Conservation (phyloP, 2,329 filamentous ascomycete genomes). For the Ophiostoma ips region DNA sequence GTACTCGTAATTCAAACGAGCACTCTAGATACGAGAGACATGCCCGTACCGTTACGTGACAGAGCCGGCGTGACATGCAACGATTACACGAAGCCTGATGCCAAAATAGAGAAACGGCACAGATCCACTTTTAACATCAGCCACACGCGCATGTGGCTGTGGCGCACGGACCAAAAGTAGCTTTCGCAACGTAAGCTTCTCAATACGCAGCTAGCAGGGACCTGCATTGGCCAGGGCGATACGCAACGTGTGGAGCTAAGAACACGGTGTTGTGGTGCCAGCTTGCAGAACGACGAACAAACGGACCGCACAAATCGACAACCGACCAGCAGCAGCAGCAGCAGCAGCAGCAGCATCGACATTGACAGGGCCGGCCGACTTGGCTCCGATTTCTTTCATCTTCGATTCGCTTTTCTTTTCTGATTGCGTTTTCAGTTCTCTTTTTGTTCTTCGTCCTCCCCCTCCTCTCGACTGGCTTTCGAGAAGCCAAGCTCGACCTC, state of each 20-base stretch:
- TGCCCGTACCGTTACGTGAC: no score
- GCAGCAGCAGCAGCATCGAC: conserved; percentile 8
- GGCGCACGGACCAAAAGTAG: conserved; percentile 1
- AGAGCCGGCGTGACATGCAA: no score
- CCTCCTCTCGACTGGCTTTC: conserved; percentile 13
- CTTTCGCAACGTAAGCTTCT: neutral
- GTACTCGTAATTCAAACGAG: no score
- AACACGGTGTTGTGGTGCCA: conserved; percentile 19
- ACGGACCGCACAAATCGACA: neutral
- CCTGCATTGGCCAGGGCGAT: conserved; percentile 1
- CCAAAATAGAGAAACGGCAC: no score
- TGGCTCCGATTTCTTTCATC: conserved; percentile 6
- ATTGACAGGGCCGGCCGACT: conserved; percentile 9
- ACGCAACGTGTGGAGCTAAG: conserved; percentile 17
- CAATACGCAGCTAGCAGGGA: neutral
- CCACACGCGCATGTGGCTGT: neutral
- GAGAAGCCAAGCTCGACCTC: conserved; percentile 13
- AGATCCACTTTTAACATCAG: neutral
- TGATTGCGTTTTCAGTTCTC: neutral
- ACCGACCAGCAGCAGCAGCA: conserved; percentile 3
- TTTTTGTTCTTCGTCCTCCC: neutral
- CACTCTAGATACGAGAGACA: no score
- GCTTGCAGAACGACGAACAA: conserved; percentile 2
- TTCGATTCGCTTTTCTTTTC: neutral
- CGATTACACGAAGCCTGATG: no score